phyloP scores from a whole-genome alignment of 202 grass and related monocot genomes.

The Eragrostis tef region DNA sequence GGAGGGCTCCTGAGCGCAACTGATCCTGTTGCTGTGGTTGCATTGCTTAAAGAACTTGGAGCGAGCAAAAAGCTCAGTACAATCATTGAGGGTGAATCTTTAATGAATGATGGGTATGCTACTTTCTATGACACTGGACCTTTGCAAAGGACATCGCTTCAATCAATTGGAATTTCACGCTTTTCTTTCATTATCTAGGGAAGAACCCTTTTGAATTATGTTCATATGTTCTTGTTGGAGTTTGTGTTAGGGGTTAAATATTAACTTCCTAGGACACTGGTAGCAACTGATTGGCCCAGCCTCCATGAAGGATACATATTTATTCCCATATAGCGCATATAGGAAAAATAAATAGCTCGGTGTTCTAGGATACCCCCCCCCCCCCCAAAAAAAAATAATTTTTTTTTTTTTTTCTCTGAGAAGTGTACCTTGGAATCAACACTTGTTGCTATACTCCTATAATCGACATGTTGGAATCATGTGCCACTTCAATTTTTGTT shows the following conservation, averaged over 20 bases:
- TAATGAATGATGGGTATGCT: slow-evolving; percentile 93
- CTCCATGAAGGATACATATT: too few species aligned
- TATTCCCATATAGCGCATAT: too few species aligned
- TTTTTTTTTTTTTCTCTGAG: too few species aligned
- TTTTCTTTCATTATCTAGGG: neutral
- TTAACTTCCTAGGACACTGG: too few species aligned
- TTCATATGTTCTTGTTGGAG: too few species aligned
- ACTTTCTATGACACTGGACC: neutral
- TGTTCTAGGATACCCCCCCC: too few species aligned
- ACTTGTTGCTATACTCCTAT: too few species aligned
- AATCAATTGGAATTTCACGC: neutral
- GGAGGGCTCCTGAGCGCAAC: slow-evolving; percentile 91
- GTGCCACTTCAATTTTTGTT: neutral
- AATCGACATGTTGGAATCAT: neutral
- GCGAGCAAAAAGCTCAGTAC: slow-evolving; percentile 92
- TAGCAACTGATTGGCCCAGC: too few species aligned
- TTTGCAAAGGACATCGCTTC: neutral
- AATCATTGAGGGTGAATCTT: slow-evolving; percentile 92
- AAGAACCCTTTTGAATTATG: neutral
- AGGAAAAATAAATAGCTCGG: too few species aligned
- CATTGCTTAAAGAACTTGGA: slow-evolving; percentile 84
- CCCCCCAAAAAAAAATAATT: too few species aligned
- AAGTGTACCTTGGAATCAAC: too few species aligned
- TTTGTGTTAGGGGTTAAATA: too few species aligned
- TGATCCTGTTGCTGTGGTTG: slow-evolving; percentile 88